Conservation (phyloP, 352 stramenopile genomes). For the Thalassiosira pacifica region DNA sequence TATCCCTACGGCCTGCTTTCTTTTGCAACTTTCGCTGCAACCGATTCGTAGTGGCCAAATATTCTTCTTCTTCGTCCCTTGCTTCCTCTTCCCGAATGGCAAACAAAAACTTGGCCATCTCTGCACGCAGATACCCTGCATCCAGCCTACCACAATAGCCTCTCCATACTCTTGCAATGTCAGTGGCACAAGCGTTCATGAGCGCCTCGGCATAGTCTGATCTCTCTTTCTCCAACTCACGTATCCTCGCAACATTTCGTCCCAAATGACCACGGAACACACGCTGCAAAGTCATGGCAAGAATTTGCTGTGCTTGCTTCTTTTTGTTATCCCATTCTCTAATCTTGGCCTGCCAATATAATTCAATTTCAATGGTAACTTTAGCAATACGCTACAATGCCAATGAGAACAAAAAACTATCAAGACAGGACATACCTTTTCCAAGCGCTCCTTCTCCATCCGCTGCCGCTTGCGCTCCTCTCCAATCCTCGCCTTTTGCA, state of each 20-base stretch:
- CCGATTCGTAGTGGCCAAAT: conserved; percentile 42
- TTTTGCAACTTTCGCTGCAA: neutral
- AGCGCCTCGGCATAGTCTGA: conserved; percentile 89
- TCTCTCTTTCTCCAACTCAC: conserved; percentile 89
- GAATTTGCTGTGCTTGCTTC: conserved; percentile 80
- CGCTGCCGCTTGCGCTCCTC: conserved; percentile 58
- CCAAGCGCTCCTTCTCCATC: conserved; percentile 85
- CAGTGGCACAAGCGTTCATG: conserved; percentile 88
- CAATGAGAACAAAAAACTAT: no score
- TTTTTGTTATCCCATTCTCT: conserved; percentile 63
- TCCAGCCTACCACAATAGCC: conserved; percentile 89
- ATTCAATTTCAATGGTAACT: no score
- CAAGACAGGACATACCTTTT: conserved; percentile 86
- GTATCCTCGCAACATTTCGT: conserved; percentile 88
- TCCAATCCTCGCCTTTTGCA: conserved; percentile 64
- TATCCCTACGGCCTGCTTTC: neutral
- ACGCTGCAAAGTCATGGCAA: conserved; percentile 89
- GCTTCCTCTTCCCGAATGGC: conserved; percentile 91
- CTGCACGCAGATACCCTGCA: conserved; percentile 89
- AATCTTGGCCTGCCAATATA: conserved; percentile 83
- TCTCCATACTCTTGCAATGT: conserved; percentile 90
- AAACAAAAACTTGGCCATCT: conserved; percentile 94
- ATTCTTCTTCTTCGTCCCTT: conserved; percentile 90
- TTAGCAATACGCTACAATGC: no score
- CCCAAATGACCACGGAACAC: conserved; percentile 91